A percentile compares a stretch with the other conserved stretches of the same genome.
Evolutionary conservation across 2,329 filamentous ascomycete species (phyloP).

Genomic region (Aureobasidium sp.): DNA sequence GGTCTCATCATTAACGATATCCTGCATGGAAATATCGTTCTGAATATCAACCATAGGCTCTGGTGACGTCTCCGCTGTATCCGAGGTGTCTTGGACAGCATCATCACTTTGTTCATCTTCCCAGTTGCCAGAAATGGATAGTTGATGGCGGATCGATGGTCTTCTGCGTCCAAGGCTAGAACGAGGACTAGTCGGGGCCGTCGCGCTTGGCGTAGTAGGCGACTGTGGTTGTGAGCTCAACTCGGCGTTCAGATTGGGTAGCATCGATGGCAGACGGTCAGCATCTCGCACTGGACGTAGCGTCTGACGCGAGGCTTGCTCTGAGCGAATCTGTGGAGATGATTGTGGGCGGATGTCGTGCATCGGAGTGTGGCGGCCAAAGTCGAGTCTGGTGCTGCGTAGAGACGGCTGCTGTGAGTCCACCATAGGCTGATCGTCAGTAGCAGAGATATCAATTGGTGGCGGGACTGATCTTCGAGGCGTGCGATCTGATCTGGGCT

Average conservation of each 20-base stretch:
- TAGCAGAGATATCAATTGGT: slow-evolving; percentile 67
- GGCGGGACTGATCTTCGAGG: slow-evolving; percentile 64
- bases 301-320: slow-evolving; percentile 21
- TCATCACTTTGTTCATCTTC: slow-evolving; percentile 84
- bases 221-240: slow-evolving; percentile 85
- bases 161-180: slow-evolving; percentile 54
- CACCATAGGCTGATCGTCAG: slow-evolving; percentile 4
- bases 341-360: slow-evolving; percentile 19
- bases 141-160: slow-evolving; percentile 81
- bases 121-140: slow-evolving; percentile 64
- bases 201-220: slow-evolving; percentile 72
- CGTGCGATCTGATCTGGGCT: slow-evolving; percentile 31
- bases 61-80: slow-evolving; percentile 20
- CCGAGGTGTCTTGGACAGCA: slow-evolving; percentile 55
- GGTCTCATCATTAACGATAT: slow-evolving; percentile 74
- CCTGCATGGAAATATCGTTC: slow-evolving; percentile 74
- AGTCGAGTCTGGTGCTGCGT: slow-evolving; percentile 4
- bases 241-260: slow-evolving; percentile 58
- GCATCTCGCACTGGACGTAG: slow-evolving; percentile 70
- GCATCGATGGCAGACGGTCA: slow-evolving; percentile 77
- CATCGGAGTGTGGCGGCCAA: slow-evolving; percentile 4
- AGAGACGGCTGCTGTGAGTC: background rate
- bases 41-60: slow-evolving; percentile 73
- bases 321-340: slow-evolving; percentile 19
- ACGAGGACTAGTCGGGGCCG: slow-evolving; percentile 40